Base-by-base conservation (phyloP, 1,284 basidiomycete species). In the Heimioporus retisporus region DNA sequence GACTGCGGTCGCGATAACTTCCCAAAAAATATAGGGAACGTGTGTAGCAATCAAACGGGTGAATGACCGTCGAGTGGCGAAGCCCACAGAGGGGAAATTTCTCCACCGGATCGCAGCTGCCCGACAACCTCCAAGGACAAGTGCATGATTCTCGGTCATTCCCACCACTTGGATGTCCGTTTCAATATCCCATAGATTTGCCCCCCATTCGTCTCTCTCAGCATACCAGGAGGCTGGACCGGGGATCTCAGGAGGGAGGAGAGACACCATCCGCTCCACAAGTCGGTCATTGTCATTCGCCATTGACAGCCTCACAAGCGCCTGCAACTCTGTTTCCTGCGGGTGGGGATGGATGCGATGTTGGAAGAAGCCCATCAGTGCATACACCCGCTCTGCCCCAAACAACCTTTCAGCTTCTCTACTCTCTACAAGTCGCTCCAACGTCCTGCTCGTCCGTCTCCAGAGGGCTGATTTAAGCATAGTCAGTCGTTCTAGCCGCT, bases 71-170 rank as follows among this genome's bases (percentile, higher is more conserved):
- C 51, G 68, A 11, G 44, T 61, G 13, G 62, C 67, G 21, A 74
- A 78, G 8, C 69, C 46, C 19, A 78, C 59, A 0, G 58, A 48
- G 8, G 73, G 76, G 14, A 78, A 79, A 28, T 71, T 60, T 60
- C 68, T 78, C 75, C 75, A 76, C 10, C 67, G 64, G 46, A 78
- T 78, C 19, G 62, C 23, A 1, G 70, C 66, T 6, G 75, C 71
- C 15, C 69, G 73, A 62, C 76, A 77, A 11, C 76, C 76, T 55
- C 74, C 74, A n/a, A 78, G 66, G 10, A 76, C 65, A 44, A 79
- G n/a, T 5, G 66, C 40, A 21, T 76, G 44, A 7, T 51, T 65
- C 21, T 68, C 44, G 7, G 73, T 78, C 57, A 75, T 51, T 14
- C 77, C 76, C 7, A 76, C 72, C 1, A 68, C 71, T 61, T 77